These are phyloP conservation scores for Fusarium abutilonis DNA, from an alignment of 2,329 filamentous ascomycete genomes.

Conservation along the genomic window DNA sequence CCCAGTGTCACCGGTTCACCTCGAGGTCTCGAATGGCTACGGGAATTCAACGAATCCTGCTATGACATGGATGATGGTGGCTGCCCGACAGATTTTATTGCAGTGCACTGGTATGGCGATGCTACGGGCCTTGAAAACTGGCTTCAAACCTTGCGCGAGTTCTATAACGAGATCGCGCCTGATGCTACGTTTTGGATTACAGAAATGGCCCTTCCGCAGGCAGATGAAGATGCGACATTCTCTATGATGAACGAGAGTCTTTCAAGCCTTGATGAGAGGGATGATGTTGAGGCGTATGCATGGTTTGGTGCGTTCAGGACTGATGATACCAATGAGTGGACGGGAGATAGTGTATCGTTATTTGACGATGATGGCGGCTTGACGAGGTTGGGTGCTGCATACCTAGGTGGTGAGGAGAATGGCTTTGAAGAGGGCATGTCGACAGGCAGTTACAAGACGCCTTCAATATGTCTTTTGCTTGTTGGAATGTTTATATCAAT, in stretches of 20 bases:
- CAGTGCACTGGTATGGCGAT: constrained; percentile 56
- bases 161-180: constrained; percentile 47
- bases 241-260: constrained; percentile 55
- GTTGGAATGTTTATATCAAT: not conserved
- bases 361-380: constrained; percentile 52
- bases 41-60: constrained; percentile 54
- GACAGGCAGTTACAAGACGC: not conserved
- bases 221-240: constrained; percentile 48
- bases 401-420: constrained; percentile 52
- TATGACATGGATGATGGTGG: constrained; percentile 52
- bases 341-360: constrained; percentile 51
- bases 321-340: constrained; percentile 53
- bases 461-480: constrained; percentile 10
- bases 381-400: constrained; percentile 52
- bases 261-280: constrained; percentile 47
- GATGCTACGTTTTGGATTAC: constrained; percentile 51
- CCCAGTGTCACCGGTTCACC: constrained; percentile 54
- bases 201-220: constrained; percentile 53
- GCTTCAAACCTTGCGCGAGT: constrained; percentile 50
- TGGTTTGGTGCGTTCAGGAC: constrained; percentile 55
- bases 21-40: constrained; percentile 53
- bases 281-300: constrained; percentile 52
- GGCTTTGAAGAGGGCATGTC: constrained; percentile 52
- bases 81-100: constrained; percentile 54
- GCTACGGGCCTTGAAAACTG: constrained; percentile 50